These are phyloP conservation scores for Coniosporium tulheliwenetii DNA, from an alignment of 2,329 filamentous ascomycete genomes.

Conservation along the genomic window DNA sequence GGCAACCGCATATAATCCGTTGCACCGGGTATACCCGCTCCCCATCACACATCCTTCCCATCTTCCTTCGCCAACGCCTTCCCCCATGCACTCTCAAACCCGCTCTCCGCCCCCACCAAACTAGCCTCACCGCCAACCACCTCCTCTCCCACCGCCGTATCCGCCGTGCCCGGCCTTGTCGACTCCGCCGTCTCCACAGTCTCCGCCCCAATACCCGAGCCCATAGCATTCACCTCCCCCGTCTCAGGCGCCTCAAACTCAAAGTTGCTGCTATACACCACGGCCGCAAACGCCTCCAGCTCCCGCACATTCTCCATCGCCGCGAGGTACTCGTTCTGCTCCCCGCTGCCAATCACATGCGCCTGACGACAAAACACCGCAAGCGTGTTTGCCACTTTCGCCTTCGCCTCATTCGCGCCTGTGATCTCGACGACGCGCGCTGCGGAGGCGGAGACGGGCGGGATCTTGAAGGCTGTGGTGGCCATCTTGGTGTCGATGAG, in stretches of 20 bases:
- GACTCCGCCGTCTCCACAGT: constrained; percentile 1
- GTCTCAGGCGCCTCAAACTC: constrained; percentile 31
- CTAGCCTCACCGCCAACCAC: constrained; percentile 4
- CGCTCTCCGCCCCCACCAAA: constrained; percentile 24
- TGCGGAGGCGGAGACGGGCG: constrained; percentile 23
- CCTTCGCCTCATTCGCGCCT: constrained; percentile 31
- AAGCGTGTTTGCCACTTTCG: constrained; percentile 76
- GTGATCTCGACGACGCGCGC: constrained; percentile 36
- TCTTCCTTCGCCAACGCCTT: constrained; percentile 39
- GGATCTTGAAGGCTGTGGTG: constrained; percentile 58
- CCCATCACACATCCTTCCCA: constrained; percentile 5
- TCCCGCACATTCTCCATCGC: constrained; percentile 64
- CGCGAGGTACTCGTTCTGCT: constrained; percentile 39
- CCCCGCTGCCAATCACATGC: constrained; percentile 67
- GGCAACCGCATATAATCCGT: too few species aligned
- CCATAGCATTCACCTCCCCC: background rate
- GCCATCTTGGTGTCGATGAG: constrained; percentile 73
- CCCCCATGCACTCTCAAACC: constrained; percentile 56
- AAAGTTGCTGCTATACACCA: constrained; percentile 77
- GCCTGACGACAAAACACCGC: constrained; percentile 85
- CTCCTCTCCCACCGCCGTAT: constrained; percentile 1
- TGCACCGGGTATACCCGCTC: background rate
- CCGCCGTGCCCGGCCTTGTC: constrained; percentile 1
- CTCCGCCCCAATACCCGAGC: background rate
- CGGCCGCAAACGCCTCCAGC: constrained; percentile 69